Evolutionary conservation across 176 grass and related monocot species (phyloP), one percentile per base, ranked within the genome.

Genomic region (Thinopyrum elongatum): DNA sequence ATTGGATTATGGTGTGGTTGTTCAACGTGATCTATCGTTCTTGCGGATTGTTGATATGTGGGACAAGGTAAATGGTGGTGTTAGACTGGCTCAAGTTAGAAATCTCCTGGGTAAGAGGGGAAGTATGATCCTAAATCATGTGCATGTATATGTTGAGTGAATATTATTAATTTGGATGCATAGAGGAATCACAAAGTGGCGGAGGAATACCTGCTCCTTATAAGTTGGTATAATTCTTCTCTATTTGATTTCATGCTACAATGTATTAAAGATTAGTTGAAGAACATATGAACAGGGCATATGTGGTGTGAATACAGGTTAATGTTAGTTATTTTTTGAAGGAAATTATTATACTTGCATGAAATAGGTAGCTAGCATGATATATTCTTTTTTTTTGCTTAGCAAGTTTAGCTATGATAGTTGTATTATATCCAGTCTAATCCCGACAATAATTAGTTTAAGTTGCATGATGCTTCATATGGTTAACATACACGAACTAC

Each of bases 1-100:
- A 51, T 85, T 97, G 80, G 92, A 94, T 82, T 92, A 97, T 69
- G 95, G 94, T 81, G 76, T 97, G 82, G 86, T 97, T 77, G 84
- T 97, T 88, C 95, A 94, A 75, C 83, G n/a, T 76, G 95, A 97
- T 86, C 33, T 97, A 13, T 94, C 92, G 78, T 86, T 91, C 39
- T 85, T 97, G 66, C 94, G 92, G 95, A 90, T 77, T 76, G 7
- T 92, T 81, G 84, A 94, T 85, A 86, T 92, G 92, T 84, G 90
- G 33, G 86, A 90, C 70, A 94, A 94, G 78, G 90, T 94, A 57
- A 97, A 94, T 81, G 95, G 88, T 68, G 77, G 92, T 65, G 59
- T 97, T 19, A 94, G 79, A 85, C 69, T 94, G 36, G 88, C 83
- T 67, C 88, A 97, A 81, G 70, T 92, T 26, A 90, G 76, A 83